Base-by-base conservation (phyloP, 164 flowering plant genomes). In the Nymphaea colorata region DNA sequence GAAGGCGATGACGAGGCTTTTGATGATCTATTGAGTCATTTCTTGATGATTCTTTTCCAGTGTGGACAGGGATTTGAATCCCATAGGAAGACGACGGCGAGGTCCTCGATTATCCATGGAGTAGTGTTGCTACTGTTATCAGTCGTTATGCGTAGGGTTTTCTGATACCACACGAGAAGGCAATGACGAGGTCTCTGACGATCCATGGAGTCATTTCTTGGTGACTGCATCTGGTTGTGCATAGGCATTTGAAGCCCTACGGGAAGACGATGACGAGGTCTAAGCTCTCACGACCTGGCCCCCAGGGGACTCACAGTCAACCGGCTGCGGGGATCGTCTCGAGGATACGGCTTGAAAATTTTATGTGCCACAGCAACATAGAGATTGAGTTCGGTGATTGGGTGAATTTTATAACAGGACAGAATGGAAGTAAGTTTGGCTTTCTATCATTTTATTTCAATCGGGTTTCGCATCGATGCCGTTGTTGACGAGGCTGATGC, bases 391-490 rank as follows among this genome's bases (percentile, higher is more conserved):
- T 94, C 44, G 87, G 92, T 41, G 90, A 87, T 6, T 74, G 70
- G 66, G 83, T 91, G 71, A 94, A 90, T 81, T 94, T 94, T 84
- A 84, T 94, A 73, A 94, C 99, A 25, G 99, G 98, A 5, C 96
- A 90, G 67, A 91, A 94, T 43, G 96, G 98, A 74, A 91, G 99
- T 91, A 77, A 75, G 86, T 45, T 7, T 42, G 11, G 5, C 10
- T 12, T 12, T 64, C 64, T 44, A 12, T 41, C 43, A 14, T 62
- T 61, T 61, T 61, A 0, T 0, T 16, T 6, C 5, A 25, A 16
- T 6, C 15, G 0, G 63, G 63, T 25, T 25, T 6, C 41, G 41
- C 8, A 61, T 61, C 2, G 63, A 6, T 4, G 17, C 41, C 6
- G 15, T 61, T 1, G 6, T 55, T 25, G 41, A 6, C 15, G 63